Evolutionary conservation across 768 basidiomycete species (phyloP).

Genomic region (Mycena olivaceomarginata): DNA sequence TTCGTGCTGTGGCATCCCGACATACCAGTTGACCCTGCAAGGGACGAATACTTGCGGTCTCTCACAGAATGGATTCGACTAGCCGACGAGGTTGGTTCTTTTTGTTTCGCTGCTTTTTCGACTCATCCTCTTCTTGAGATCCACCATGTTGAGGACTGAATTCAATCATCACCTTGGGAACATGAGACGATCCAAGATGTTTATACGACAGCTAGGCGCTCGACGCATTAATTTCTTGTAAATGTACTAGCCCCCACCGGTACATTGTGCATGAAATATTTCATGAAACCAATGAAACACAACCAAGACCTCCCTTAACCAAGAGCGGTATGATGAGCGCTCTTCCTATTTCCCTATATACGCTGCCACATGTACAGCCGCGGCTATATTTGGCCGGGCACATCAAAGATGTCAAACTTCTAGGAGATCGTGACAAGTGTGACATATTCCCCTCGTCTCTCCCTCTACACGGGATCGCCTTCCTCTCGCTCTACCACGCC

Average conservation of each 20-base stretch:
- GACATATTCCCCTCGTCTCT: slow-evolving; percentile 30
- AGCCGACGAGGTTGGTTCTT: slow-evolving; percentile 72
- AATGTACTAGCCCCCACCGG: too few species aligned
- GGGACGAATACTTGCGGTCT: slow-evolving; percentile 83
- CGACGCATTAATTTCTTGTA: not conserved
- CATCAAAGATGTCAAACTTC: slow-evolving; percentile 29
- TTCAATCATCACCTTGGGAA: slow-evolving; percentile 28
- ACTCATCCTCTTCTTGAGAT: slow-evolving; percentile 10
- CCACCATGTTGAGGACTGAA: slow-evolving; percentile 34
- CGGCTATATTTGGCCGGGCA: not conserved
- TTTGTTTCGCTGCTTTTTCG: not conserved
- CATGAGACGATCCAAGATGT: not conserved
- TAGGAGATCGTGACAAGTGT: slow-evolving; percentile 34
- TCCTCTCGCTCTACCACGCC: slow-evolving; percentile 33
- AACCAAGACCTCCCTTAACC: not conserved
- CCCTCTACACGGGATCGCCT: slow-evolving; percentile 12
- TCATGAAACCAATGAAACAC: not conserved
- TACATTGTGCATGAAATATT: not conserved
- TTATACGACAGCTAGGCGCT: not conserved
- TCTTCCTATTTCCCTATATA: too few species aligned
- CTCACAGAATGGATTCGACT: slow-evolving; percentile 84
- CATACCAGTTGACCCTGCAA: slow-evolving; percentile 78
- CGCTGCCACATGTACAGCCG: not conserved
- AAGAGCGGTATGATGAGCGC: not conserved
- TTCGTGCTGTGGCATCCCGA: slow-evolving; percentile 89